These are phyloP conservation scores for Leccinellum albellum DNA, from an alignment of 768 basidiomycete species.

Conservation along the genomic window DNA sequence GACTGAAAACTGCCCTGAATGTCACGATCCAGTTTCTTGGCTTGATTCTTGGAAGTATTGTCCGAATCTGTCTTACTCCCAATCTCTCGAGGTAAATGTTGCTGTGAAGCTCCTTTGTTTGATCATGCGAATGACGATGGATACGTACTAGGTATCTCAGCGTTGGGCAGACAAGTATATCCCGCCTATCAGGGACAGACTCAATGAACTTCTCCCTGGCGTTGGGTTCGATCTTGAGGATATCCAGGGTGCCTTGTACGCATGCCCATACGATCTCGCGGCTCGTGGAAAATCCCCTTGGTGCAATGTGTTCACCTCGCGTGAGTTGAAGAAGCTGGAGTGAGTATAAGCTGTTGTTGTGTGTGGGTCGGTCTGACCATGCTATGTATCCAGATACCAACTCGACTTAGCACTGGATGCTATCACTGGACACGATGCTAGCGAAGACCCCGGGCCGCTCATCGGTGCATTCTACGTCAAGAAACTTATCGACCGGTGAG, in stretches of 20 bases:
- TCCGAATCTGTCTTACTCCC: slow-evolving; percentile 3
- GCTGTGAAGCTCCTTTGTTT: background rate
- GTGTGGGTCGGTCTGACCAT: background rate
- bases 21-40: slow-evolving; percentile 34
- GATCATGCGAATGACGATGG: background rate
- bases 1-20: slow-evolving; percentile 28
- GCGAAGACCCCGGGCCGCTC: slow-evolving; percentile 29
- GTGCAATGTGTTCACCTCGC: slow-evolving; percentile 36
- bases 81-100: background rate
- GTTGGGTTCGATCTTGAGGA: slow-evolving; percentile 30
- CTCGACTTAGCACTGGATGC: slow-evolving; percentile 35
- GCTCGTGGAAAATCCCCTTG: slow-evolving; percentile 35
- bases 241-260: slow-evolving; percentile 38
- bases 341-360: slow-evolving; percentile 14
- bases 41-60: slow-evolving; percentile 39
- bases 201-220: slow-evolving; percentile 34
- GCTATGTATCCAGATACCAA: slow-evolving; percentile 29
- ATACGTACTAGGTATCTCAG: slow-evolving; percentile 11
- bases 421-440: slow-evolving; percentile 30
- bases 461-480: slow-evolving; percentile 37
- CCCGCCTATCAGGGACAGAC: slow-evolving; percentile 33
- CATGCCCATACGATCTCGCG: slow-evolving; percentile 41
- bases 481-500: slow-evolving; percentile 38
- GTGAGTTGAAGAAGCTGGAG: slow-evolving; percentile 36
- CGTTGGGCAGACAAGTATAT: slow-evolving; percentile 38